Conservation (phyloP, 2,329 filamentous ascomycete species). For the Xylariaceae sp. region DNA sequence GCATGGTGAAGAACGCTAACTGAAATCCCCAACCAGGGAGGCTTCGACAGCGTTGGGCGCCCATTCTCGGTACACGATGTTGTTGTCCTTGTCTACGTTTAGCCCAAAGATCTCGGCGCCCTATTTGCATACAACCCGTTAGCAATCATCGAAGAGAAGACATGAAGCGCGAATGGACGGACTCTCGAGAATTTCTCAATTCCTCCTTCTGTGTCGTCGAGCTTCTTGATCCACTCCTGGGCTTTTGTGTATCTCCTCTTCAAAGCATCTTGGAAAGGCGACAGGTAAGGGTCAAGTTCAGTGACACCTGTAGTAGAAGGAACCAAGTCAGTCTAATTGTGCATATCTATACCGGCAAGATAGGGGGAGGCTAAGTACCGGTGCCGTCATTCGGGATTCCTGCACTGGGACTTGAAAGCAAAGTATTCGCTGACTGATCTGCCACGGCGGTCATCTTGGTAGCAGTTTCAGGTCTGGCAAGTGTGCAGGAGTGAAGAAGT, state of each 20-base stretch:
- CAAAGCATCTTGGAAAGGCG: constrained; percentile 80
- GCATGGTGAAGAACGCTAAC: constrained; percentile 53
- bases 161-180: constrained; percentile 35
- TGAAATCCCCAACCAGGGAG: constrained; percentile 93
- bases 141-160: constrained; percentile 3
- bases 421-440: constrained; percentile 52
- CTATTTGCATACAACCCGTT: constrained; percentile 49
- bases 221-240: constrained; percentile 83
- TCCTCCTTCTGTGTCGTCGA: constrained; percentile 84
- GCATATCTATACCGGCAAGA: background rate
- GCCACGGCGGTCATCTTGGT: constrained; percentile 44
- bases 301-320: constrained; percentile 70
- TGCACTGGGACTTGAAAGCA: constrained; percentile 40
- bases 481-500: constrained; percentile 1
- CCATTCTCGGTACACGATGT: constrained; percentile 94
- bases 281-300: constrained; percentile 86
- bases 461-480: background rate
- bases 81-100: constrained; percentile 79
- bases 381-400: constrained; percentile 72
- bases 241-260: constrained; percentile 78
- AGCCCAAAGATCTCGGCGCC: constrained; percentile 88
- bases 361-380: constrained; percentile 54
- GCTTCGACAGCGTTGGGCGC: constrained; percentile 87
- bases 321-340: constrained; percentile 23
- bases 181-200: constrained; percentile 90